Conservation (phyloP, 805 yeast genomes). For the Pichia exigua region DNA sequence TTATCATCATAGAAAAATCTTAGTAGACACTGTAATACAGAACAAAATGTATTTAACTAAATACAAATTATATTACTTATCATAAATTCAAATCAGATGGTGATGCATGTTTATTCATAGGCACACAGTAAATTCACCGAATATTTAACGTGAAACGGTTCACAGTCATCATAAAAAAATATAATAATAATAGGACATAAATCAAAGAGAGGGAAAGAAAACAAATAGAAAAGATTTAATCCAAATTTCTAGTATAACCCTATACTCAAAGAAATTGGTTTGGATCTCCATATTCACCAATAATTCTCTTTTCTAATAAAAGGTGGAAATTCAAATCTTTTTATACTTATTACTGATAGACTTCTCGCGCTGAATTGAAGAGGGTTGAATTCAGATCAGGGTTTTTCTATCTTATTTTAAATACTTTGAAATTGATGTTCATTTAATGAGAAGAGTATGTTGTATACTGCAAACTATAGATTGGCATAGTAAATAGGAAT, state of each 20-base stretch:
- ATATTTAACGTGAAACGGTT: slow-evolving; percentile 24
- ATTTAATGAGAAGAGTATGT: too few relatives aligned
- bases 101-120: slow-evolving; percentile 93
- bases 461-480: too few relatives aligned
- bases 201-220: background rate
- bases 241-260: slow-evolving; percentile 1
- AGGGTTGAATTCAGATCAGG: background rate
- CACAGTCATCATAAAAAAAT: slow-evolving; percentile 30
- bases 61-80: background rate
- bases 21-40: background rate
- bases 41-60: slow-evolving; percentile 1
- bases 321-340: background rate
- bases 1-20: slow-evolving; percentile 50
- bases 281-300: too few relatives aligned
- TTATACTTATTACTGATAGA: background rate
- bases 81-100: slow-evolving; percentile 62
- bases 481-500: too few relatives aligned
- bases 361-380: background rate
- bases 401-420: background rate
- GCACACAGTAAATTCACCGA: slow-evolving; percentile 44
- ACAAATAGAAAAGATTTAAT: background rate
- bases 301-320: too few relatives aligned
- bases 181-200: background rate
- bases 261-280: background rate
- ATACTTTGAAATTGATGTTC: too few relatives aligned